Conservation (phyloP, 164 flowering plant species). For the Tetracentron sinense region DNA sequence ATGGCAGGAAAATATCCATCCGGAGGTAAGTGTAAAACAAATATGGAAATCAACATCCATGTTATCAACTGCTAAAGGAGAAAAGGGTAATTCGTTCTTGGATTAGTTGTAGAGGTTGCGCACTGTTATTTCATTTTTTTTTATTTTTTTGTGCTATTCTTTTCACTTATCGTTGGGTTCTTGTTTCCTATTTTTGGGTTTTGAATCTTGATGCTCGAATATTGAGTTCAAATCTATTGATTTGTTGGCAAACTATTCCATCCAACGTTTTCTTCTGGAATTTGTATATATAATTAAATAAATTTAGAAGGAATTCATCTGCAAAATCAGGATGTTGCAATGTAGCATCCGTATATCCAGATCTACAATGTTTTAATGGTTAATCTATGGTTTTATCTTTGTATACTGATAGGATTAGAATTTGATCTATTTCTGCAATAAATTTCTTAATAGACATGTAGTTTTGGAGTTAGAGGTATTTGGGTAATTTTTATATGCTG, state of each 20-base stretch:
- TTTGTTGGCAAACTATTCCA: not conserved
- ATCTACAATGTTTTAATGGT: no score
- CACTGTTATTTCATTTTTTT: not conserved
- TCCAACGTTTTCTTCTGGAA: not conserved
- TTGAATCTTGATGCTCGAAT: not conserved
- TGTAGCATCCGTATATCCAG: conserved; percentile 5
- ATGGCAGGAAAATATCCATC: conserved; percentile 97
- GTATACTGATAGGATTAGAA: no score
- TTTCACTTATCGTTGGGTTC: not conserved
- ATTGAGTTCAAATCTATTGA: not conserved
- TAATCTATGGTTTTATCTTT: no score
- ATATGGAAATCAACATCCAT: not conserved
- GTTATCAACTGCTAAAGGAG: not conserved
- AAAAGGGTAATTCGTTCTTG: conserved; percentile 3
- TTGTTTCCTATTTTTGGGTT: not conserved
- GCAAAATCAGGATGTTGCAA: not conserved
- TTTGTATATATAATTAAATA: not conserved
- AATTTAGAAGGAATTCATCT: not conserved
- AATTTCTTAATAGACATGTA: no score
- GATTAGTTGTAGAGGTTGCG: not conserved
- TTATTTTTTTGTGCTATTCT: not conserved
- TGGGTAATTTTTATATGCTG: no score
- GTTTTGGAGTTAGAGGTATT: no score
- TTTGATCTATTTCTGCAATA: no score
- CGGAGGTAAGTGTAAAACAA: conserved; percentile 63